These are phyloP conservation scores for Globisporangium apiculatum DNA, from an alignment of 352 stramenopile species.

Conservation along the genomic window DNA sequence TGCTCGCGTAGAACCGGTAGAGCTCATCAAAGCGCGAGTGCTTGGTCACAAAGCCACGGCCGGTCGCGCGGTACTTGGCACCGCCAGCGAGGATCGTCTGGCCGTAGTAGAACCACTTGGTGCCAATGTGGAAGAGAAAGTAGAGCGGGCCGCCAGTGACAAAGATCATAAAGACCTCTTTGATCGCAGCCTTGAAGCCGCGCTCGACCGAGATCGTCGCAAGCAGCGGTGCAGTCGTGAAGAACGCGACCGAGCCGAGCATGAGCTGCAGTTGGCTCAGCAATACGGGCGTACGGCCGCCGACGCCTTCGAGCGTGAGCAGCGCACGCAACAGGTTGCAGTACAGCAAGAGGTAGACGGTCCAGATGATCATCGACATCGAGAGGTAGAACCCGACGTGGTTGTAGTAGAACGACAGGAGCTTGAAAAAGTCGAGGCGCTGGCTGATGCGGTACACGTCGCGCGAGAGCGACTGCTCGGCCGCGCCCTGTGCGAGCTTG, in stretches of 20 bases:
- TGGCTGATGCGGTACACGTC: slow-evolving; percentile 97
- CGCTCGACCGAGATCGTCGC: slow-evolving; percentile 97
- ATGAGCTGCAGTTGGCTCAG: slow-evolving; percentile 95
- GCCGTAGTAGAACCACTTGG: slow-evolving; percentile 98
- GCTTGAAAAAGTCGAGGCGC: slow-evolving; percentile 97
- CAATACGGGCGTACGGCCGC: slow-evolving; percentile 89
- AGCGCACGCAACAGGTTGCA: slow-evolving; percentile 93
- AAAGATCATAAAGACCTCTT: slow-evolving; percentile 93
- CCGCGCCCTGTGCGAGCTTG: slow-evolving; percentile 96
- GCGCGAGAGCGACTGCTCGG: slow-evolving; percentile 96
- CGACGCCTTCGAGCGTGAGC: slow-evolving; percentile 89
- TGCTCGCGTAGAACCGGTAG: slow-evolving; percentile 97
- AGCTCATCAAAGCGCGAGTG: slow-evolving; percentile 97
- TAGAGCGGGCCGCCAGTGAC: slow-evolving; percentile 96
- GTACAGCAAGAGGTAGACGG: slow-evolving; percentile 96
- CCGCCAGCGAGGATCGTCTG: slow-evolving; percentile 98
- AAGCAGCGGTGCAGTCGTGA: slow-evolving; percentile 96
- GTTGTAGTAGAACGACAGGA: slow-evolving; percentile 99
- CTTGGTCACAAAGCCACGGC: slow-evolving; percentile 98
- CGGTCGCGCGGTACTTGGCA: slow-evolving; percentile 97
- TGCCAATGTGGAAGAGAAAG: slow-evolving; percentile 99
- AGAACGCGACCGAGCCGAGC: slow-evolving; percentile 94
- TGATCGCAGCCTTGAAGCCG: slow-evolving; percentile 93
- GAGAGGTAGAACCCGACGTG: slow-evolving; percentile 98
- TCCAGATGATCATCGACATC: slow-evolving; percentile 97